phyloP scores from a whole-genome alignment of 805 yeast genomes.

The Candida tallmaniae region DNA sequence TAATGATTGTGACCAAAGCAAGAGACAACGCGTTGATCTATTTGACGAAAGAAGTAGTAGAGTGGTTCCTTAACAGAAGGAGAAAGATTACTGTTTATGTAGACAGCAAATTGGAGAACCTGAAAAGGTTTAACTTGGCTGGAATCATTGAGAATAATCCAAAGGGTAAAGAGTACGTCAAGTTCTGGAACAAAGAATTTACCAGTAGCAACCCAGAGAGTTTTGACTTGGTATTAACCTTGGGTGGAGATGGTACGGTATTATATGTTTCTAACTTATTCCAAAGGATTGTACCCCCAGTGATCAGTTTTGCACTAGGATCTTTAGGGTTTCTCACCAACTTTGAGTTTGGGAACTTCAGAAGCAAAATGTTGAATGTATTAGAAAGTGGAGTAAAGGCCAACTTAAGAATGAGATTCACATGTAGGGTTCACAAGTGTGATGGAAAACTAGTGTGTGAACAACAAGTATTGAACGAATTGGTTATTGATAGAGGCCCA shows the following conservation, averaged over 20 bases:
- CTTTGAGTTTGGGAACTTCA: constrained; percentile 72
- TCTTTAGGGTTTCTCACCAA: constrained; percentile 55
- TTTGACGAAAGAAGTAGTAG: constrained; percentile 73
- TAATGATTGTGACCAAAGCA: constrained; percentile 86
- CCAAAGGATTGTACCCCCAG: constrained; percentile 46
- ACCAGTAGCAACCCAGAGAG: constrained; percentile 39
- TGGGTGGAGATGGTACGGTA: constrained; percentile 47
- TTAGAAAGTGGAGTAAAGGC: constrained; percentile 65
- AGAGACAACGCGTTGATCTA: constrained; percentile 74
- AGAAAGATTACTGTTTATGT: constrained; percentile 56
- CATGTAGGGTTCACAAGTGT: constrained; percentile 61
- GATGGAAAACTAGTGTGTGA: constrained; percentile 54
- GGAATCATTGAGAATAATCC: constrained; percentile 49
- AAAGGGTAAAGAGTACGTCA: constrained; percentile 41
- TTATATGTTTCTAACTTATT: constrained; percentile 39
- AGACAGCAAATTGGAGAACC: constrained; percentile 59
- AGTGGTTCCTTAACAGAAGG: constrained; percentile 56
- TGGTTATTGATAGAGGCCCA: constrained; percentile 91
- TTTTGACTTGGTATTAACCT: constrained; percentile 41
- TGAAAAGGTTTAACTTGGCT: constrained; percentile 58
- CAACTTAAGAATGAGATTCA: constrained; percentile 83
- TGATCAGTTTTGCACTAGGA: constrained; percentile 42
- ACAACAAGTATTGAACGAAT: constrained; percentile 82
- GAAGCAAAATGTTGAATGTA: constrained; percentile 51
- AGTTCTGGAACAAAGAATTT: constrained; percentile 66